These are phyloP conservation scores for Fusarium armeniacum DNA, from an alignment of 2,329 filamentous ascomycete genomes.

Conservation along the genomic window DNA sequence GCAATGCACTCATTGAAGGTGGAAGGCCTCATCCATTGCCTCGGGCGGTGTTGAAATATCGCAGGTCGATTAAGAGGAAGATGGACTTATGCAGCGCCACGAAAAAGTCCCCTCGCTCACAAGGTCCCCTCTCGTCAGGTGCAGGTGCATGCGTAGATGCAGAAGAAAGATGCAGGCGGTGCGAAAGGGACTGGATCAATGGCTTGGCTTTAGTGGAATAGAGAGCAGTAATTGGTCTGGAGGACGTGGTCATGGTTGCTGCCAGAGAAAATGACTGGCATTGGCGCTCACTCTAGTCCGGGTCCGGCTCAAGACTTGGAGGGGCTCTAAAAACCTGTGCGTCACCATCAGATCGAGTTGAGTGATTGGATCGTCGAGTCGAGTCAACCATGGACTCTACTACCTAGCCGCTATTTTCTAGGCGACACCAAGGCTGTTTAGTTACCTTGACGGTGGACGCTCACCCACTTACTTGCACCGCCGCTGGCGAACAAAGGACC, in stretches of 20 bases:
- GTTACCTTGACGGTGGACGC: slow-evolving; percentile 23
- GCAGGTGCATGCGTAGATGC: slow-evolving; percentile 38
- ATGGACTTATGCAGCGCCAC: slow-evolving; percentile 25
- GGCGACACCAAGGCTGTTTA: slow-evolving; percentile 29
- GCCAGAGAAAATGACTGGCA: slow-evolving; percentile 52
- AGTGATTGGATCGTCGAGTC: slow-evolving; percentile 50
- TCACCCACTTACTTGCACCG: slow-evolving; percentile 43
- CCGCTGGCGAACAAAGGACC: slow-evolving; percentile 45
- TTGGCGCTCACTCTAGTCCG: slow-evolving; percentile 50
- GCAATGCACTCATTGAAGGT: slow-evolving; percentile 24
- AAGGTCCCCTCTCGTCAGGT: slow-evolving; percentile 39
- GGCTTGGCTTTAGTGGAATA: slow-evolving; percentile 21
- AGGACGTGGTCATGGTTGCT: slow-evolving; percentile 33
- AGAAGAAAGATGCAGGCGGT: slow-evolving; percentile 20
- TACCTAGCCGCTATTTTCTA: slow-evolving; percentile 4
- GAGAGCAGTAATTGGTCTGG: slow-evolving; percentile 22
- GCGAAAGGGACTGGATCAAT: slow-evolving; percentile 37
- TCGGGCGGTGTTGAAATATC: slow-evolving; percentile 13
- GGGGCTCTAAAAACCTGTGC: slow-evolving; percentile 50
- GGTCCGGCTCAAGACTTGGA: slow-evolving; percentile 46
- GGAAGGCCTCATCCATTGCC: slow-evolving; percentile 36
- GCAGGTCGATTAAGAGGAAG: background rate
- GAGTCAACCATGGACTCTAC: background rate
- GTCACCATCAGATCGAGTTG: slow-evolving; percentile 52
- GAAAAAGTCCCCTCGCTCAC: slow-evolving; percentile 19